A percentile compares a stretch with the other conserved stretches of the same genome.
phyloP scores from a whole-genome alignment of 2,329 filamentous ascomycete genomes.

The Talaromyces amestolkiae region DNA sequence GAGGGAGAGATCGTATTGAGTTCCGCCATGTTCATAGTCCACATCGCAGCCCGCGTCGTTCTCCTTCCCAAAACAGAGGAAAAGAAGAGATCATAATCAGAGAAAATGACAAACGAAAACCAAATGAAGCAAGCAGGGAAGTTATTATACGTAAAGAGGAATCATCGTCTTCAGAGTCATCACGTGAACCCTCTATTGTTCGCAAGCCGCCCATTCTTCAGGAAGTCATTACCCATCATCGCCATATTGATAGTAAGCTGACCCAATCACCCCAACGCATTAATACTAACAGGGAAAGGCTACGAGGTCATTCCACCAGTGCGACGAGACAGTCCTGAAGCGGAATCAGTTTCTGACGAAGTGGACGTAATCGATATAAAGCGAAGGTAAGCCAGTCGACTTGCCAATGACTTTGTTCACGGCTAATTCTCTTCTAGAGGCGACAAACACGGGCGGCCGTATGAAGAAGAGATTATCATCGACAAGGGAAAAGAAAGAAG shows the following conservation, averaged over 20 bases:
- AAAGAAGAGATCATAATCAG: constrained; percentile 38
- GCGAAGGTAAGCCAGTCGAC: constrained; percentile 44
- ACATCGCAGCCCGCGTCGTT: constrained; percentile 3
- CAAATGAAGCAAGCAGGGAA: constrained; percentile 34
- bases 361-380: constrained; percentile 57
- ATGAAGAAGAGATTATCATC: constrained; percentile 67
- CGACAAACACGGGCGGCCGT: constrained; percentile 39
- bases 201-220: constrained; percentile 77
- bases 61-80: constrained; percentile 17
- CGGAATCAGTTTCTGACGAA: constrained; percentile 32
- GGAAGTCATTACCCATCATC: constrained; percentile 85
- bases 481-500: constrained; percentile 40
- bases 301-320: constrained; percentile 28
- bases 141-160: constrained; percentile 42
- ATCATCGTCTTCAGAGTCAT: constrained; percentile 52
- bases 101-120: constrained; percentile 27
- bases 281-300: constrained; percentile 23
- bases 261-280: constrained; percentile 31
- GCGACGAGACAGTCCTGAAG: constrained; percentile 19
- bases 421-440: not conserved
- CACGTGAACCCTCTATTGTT: constrained; percentile 61
- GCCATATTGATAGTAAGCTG: constrained; percentile 77
- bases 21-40: constrained; percentile 15
- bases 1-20: constrained; percentile 11
- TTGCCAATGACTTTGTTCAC: not conserved